Evolutionary conservation across 352 stramenopile species (phyloP), one percentile per base, ranked within the genome.

Genomic region (Globisporangium rhizosaccharum): DNA sequence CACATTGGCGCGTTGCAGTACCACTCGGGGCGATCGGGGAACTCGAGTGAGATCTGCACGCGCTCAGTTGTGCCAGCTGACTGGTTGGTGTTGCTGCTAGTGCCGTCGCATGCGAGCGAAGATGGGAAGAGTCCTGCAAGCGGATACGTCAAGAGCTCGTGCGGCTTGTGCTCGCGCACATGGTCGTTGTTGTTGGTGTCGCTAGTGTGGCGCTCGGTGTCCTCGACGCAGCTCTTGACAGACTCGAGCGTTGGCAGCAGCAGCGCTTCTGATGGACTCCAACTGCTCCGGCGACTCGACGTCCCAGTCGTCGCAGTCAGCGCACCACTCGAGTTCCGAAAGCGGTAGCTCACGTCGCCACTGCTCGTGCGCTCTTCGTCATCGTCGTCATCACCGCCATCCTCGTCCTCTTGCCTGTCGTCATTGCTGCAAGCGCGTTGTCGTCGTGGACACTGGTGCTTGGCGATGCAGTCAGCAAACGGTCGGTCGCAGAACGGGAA

Each of bases 1-100:
- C 82, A 92, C 3, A 71, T 56, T 1, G 51, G 42, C 11, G 74
- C 69, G 51, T 92, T 90, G 68, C 82, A 92, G 53, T 89, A 92
- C 82, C 82, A 92, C 55, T 71, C 63, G 15, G 82, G 80, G 0
- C 76, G 68, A 58, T 87, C 71, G 0, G 82, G 76, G 37, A 92
- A 88, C 51, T 79, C 64, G 0, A 87, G 64, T 11, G 39, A 61
- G 36, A 56, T 15, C 20, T 58, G 36, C 41, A 70, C 48, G 20
- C 4, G 46, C n/a, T 37, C 51, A 12, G 8, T 39, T 12, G 33
- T 1, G 14, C 33, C 33, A 12, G 10, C 7, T 12, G 6, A 8
- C 15, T 51, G 28, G 9, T 41, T 50, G 59, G 25, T 55, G 17
- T 36, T 56, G 23, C 46, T 50, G 59, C 36, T 55, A 11, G 26